Evolutionary conservation across 306 rosid species (phyloP).

Genomic region (Oemleria cerasiformis): DNA sequence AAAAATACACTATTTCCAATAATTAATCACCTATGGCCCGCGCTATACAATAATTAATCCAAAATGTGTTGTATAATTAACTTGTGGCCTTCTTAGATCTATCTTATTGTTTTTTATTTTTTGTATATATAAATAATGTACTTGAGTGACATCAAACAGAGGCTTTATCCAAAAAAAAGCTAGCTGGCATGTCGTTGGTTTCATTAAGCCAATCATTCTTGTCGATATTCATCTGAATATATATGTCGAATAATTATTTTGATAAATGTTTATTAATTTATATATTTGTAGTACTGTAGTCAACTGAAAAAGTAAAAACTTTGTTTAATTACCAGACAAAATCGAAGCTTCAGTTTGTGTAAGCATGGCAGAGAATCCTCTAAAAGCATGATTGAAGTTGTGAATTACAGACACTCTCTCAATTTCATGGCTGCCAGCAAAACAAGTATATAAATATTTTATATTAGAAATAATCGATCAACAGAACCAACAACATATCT

Average conservation of each 20-base stretch:
- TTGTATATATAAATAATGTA: too few species aligned
- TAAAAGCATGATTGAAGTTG: slow-evolving; percentile 70
- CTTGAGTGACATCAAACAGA: too few species aligned
- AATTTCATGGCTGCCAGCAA: slow-evolving; percentile 50
- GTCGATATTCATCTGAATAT: too few species aligned
- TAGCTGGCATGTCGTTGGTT: neutral
- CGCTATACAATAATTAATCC: too few species aligned
- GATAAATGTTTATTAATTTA: too few species aligned
- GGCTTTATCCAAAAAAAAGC: neutral
- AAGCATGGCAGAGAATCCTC: slow-evolving; percentile 91
- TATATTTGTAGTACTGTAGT: neutral
- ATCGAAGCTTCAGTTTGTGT: slow-evolving; percentile 77
- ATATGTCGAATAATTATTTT: too few species aligned
- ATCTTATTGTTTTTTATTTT: too few species aligned
- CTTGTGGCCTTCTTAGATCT: too few species aligned
- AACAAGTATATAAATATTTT: neutral
- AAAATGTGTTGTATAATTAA: too few species aligned
- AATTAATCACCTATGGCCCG: too few species aligned
- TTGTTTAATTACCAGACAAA: slow-evolving; percentile 52
- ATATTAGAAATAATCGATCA: neutral
- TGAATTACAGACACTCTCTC: slow-evolving; percentile 56
- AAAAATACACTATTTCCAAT: too few species aligned
- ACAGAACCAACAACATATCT: neutral
- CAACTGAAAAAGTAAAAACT: neutral
- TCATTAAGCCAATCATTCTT: too few species aligned